phyloP scores from a whole-genome alignment of 768 basidiomycete species.

The Neoboletus magnificus region DNA sequence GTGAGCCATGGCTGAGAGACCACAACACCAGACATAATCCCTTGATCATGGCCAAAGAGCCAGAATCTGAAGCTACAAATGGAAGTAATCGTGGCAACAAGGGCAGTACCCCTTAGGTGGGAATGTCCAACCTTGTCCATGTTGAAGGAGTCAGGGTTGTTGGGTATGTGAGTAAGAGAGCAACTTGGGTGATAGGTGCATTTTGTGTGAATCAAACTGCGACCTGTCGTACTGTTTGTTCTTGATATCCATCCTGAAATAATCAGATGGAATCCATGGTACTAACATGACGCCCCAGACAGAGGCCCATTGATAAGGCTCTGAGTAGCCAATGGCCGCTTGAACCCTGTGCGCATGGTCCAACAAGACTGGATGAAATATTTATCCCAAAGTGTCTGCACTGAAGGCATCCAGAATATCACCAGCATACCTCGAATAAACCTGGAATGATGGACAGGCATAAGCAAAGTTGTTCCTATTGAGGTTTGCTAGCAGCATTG shows the following conservation, averaged over 20 bases:
- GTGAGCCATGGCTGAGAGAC: slow-evolving; percentile 11
- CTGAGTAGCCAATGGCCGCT: background rate
- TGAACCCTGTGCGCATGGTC: background rate
- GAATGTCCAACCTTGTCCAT: slow-evolving; percentile 14
- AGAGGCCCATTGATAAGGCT: background rate
- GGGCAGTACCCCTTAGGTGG: slow-evolving; percentile 3
- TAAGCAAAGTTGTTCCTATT: background rate
- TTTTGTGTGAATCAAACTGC: background rate
- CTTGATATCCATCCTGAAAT: background rate
- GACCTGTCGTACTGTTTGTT: background rate
- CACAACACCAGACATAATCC: slow-evolving; percentile 15
- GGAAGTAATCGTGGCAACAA: slow-evolving; percentile 13
- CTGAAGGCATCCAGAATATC: background rate
- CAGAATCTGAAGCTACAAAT: slow-evolving; percentile 14
- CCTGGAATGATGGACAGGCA: background rate
- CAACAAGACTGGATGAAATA: background rate
- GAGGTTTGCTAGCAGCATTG: background rate
- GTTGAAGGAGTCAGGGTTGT: background rate
- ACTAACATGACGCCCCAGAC: background rate
- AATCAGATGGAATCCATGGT: background rate
- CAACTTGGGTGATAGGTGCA: background rate
- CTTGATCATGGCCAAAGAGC: slow-evolving; percentile 18
- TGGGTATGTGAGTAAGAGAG: background rate
- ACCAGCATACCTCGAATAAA: background rate
- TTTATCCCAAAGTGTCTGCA: background rate